Conservation (phyloP, 2,329 filamentous ascomycete species). For the Cercospora zeina region DNA sequence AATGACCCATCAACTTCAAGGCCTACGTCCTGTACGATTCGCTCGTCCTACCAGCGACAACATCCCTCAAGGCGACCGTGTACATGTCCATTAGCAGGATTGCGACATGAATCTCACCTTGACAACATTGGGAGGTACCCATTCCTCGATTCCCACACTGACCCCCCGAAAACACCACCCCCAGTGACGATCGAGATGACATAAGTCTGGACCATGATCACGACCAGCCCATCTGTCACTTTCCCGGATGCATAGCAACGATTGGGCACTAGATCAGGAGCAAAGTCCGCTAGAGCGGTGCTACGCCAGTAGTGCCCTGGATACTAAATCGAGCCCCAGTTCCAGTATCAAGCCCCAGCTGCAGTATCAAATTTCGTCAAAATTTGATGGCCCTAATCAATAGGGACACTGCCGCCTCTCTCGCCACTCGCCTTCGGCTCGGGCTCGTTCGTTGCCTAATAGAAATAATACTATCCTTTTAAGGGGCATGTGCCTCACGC, state of each 20-base stretch:
- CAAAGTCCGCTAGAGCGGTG: constrained; percentile 2
- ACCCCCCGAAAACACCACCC: neutral
- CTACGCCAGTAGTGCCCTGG: no score
- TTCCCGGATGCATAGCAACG: neutral
- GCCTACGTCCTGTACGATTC: constrained; percentile 48
- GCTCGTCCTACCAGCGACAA: constrained; percentile 48
- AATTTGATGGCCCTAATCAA: no score
- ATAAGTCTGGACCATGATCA: neutral
- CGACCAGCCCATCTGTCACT: constrained; percentile 1
- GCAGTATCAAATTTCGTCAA: no score
- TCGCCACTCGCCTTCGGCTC: no score
- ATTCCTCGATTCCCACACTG: neutral
- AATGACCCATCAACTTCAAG: constrained; percentile 41
- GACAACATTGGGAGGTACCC: neutral
- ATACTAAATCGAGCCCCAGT: no score
- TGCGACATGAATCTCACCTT: constrained; percentile 28
- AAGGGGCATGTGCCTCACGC: no score
- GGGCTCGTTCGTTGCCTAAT: no score
- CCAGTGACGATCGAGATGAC: neutral
- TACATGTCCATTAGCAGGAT: constrained; percentile 51
- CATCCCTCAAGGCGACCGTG: constrained; percentile 50
- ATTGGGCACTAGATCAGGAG: neutral
- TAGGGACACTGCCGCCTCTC: no score
- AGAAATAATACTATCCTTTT: no score
- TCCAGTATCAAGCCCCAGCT: no score